Conservation (phyloP, 805 yeast species). For the Myxozyma udenii region DNA sequence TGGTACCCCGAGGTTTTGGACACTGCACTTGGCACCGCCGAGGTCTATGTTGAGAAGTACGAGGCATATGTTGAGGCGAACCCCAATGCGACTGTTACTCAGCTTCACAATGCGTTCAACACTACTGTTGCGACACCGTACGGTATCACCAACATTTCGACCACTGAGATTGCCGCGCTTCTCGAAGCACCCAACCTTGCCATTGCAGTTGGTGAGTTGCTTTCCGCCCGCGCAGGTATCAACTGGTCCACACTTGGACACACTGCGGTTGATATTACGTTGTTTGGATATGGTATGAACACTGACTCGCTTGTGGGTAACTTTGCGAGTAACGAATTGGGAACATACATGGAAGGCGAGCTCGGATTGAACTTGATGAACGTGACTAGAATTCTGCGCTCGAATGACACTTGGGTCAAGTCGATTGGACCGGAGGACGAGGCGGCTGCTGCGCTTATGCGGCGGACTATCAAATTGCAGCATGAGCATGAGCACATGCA, state of each 20-base stretch:
- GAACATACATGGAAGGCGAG: conserved; percentile 60
- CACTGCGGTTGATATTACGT: conserved; percentile 91
- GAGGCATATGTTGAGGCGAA: conserved; percentile 27
- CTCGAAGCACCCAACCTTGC: conserved; percentile 37
- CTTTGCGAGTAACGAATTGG: conserved; percentile 84
- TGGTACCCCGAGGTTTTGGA: conserved; percentile 81
- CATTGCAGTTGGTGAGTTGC: conserved; percentile 59
- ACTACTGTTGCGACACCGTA: conserved; percentile 55
- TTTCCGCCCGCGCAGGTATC: conserved; percentile 76
- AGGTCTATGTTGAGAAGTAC: conserved; percentile 42
- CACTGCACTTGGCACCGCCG: conserved; percentile 75
- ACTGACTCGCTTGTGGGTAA: conserved; percentile 63
- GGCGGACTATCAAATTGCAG: conserved; percentile 10
- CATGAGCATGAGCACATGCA: conserved; percentile 24
- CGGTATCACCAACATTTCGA: conserved; percentile 59
- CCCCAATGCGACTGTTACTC: conserved; percentile 9
- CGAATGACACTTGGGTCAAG: conserved; percentile 23
- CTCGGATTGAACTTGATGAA: conserved; percentile 40
- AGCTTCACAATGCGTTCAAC: neutral
- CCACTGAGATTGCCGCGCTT: conserved; percentile 52
- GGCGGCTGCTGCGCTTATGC: conserved; percentile 12
- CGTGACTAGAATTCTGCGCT: conserved; percentile 35
- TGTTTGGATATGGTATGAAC: conserved; percentile 73
- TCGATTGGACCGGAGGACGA: conserved; percentile 17
- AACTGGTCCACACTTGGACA: conserved; percentile 99